phyloP scores from a whole-genome alignment of 2,329 filamentous ascomycete genomes.

The Raffaelea deltoideospora region DNA sequence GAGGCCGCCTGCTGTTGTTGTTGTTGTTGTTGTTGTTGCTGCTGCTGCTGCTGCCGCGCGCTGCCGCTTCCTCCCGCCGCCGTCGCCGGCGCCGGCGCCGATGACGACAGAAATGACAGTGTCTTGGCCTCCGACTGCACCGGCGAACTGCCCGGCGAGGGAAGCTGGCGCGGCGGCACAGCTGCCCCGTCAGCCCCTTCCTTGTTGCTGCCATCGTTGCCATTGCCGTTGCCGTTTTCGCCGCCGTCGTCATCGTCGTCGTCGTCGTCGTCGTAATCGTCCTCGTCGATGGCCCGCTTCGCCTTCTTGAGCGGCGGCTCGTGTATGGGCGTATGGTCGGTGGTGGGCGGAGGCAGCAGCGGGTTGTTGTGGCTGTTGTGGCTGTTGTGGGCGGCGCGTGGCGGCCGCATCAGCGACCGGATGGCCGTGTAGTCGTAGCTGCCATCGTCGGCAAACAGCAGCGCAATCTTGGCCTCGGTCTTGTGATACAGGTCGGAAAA shows the following conservation, averaged over 20 bases:
- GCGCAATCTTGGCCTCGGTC: slow-evolving; percentile 61
- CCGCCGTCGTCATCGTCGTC: slow-evolving; percentile 55
- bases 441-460: slow-evolving; percentile 52
- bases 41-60: slow-evolving; percentile 1
- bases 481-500: slow-evolving; percentile 67
- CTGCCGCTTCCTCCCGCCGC: slow-evolving; percentile 30
- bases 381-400: slow-evolving; percentile 18
- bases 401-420: slow-evolving; percentile 32
- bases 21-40: too few species aligned
- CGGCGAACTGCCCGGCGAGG: slow-evolving; percentile 53
- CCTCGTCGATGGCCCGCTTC: slow-evolving; percentile 66
- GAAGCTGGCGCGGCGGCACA: slow-evolving; percentile 39
- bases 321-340: slow-evolving; percentile 41
- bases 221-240: slow-evolving; percentile 23
- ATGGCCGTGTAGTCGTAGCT: slow-evolving; percentile 36
- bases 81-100: slow-evolving; percentile 43
- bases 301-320: slow-evolving; percentile 58
- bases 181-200: slow-evolving; percentile 11
- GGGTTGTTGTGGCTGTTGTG: slow-evolving; percentile 17
- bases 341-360: slow-evolving; percentile 36
- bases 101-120: too few species aligned
- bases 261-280: slow-evolving; percentile 76
- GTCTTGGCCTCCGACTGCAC: slow-evolving; percentile 45
- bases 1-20: neutral
- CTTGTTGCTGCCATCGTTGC: neutral